Evolutionary conservation across 2,329 filamentous ascomycete genomes (phyloP), one percentile per base, ranked within the genome.

Genomic region (Ascochyta clinopodiicola): DNA sequence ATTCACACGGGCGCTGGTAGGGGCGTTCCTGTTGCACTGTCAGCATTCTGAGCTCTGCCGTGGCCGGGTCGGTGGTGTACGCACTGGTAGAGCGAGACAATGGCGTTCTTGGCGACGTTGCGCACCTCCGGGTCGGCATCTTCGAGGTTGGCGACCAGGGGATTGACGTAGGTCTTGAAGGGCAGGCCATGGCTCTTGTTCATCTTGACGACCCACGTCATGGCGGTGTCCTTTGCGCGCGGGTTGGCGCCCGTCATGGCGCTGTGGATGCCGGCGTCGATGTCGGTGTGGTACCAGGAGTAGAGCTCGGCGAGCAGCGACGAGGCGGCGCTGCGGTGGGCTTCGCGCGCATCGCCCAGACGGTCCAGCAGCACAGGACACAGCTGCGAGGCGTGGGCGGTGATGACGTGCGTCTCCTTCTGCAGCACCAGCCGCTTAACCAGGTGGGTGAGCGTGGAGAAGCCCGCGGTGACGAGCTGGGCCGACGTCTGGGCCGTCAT

Each of bases 191-290:
- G 85, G 49, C 91, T 88, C 70, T 88, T 85, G 73, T 95, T 90
- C 88, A 94, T 96, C 84, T 88, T 88, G 31, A 92, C 82, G 32
- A 97, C 80, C 93, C 93, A 97, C 59, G 88, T 84, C 86, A 97
- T 88, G 62, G 88, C 88, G 48, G 87, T 82, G 78, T 96, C 92
- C 76, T 96, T 96, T 57, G 92, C 89, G 68, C 91, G 86, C 31
- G 90, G 80, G 75, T 93, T 96, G 79, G 90, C 92, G 61, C 91
- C 90, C 39, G 83, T 83, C 77, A 97, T 86, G 54, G 90, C 92
- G 47, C 82, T 83, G 67, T 92, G 88, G 54, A 97, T 85, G 64
- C 88, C 85, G 57, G 88, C 84, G 79, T 97, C 94, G 36, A 94
- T 89, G 56, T 96, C 92, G 38, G 79, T 74, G 2, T 87, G 84